Evolutionary conservation across 2,329 filamentous ascomycete species (phyloP).

Genomic region (Trichoderma harzianum): DNA sequence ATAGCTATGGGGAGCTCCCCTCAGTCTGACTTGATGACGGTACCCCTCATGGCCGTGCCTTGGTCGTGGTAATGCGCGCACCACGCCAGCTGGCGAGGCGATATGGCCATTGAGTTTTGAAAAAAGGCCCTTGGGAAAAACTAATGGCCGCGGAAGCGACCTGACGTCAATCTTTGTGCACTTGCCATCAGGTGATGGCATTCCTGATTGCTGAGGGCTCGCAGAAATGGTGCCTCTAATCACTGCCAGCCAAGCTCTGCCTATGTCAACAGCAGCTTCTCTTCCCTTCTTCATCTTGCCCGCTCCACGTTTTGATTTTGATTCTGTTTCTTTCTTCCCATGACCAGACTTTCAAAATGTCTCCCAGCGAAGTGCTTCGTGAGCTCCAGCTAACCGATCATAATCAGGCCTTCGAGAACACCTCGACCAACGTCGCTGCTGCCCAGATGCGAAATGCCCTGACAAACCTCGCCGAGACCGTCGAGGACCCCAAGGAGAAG

Average conservation of each 20-base stretch:
- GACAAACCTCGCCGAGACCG: conserved; percentile 86
- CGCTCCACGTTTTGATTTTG: background rate
- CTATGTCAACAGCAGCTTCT: background rate
- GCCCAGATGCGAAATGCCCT: conserved; percentile 99
- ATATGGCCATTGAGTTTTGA: background rate
- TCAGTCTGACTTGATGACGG: background rate
- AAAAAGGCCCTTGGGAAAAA: background rate
- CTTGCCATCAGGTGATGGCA: background rate
- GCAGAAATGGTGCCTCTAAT: background rate
- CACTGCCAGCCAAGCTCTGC: background rate
- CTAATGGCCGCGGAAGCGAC: background rate
- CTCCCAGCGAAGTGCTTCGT: background rate
- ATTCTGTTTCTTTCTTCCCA: background rate
- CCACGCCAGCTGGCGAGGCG: background rate
- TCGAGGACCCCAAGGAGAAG: conserved; percentile 75
- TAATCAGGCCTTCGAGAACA: conserved; percentile 92
- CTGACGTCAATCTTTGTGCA: background rate
- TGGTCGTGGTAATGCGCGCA: background rate
- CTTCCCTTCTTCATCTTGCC: background rate
- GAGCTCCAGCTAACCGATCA: conserved; percentile 27
- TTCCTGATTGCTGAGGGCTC: background rate
- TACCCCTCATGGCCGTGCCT: conserved; percentile 9
- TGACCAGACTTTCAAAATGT: background rate
- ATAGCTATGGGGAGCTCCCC: background rate
- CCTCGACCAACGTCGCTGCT: conserved; percentile 94